Conservation (phyloP, 2,329 filamentous ascomycete genomes). For the Dendryphion nanum region DNA sequence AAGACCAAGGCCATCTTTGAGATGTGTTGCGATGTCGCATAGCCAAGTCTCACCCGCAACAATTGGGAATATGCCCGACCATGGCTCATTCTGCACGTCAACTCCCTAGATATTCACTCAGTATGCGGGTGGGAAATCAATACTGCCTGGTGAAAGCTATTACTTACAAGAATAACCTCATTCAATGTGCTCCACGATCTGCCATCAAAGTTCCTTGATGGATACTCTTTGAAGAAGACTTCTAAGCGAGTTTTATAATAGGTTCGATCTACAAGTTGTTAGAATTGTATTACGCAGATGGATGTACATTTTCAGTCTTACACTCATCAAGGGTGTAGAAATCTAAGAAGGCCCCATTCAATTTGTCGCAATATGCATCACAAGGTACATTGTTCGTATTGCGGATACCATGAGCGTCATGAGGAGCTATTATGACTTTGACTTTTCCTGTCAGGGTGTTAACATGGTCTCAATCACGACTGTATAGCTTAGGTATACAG, state of each 20-base stretch:
- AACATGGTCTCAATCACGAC: not conserved
- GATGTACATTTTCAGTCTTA: conserved; percentile 6
- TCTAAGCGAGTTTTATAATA: conserved; percentile 32
- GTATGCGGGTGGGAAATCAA: not conserved
- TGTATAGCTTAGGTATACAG: not conserved
- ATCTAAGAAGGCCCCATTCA: conserved; percentile 32
- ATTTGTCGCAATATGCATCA: conserved; percentile 34
- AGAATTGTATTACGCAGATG: not conserved
- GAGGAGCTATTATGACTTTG: conserved; percentile 37
- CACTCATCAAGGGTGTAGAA: conserved; percentile 34
- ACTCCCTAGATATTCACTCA: conserved; percentile 24
- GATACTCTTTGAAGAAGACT: conserved; percentile 36
- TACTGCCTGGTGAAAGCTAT: no score
- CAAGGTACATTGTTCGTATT: conserved; percentile 30
- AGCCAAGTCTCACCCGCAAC: conserved; percentile 34
- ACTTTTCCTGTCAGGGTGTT: conserved; percentile 20
- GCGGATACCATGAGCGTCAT: conserved; percentile 34
- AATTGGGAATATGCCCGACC: conserved; percentile 35
- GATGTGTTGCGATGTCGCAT: conserved; percentile 32
- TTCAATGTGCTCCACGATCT: conserved; percentile 28
- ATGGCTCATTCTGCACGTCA: conserved; percentile 36
- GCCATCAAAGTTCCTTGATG: conserved; percentile 32
- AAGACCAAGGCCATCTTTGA: conserved; percentile 28
- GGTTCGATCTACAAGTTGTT: conserved; percentile 16
- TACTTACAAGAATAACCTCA: conserved; percentile 31